These are phyloP conservation scores for Taiwanofungus camphoratus DNA, from an alignment of 1,284 basidiomycete species.

Conservation along the genomic window DNA sequence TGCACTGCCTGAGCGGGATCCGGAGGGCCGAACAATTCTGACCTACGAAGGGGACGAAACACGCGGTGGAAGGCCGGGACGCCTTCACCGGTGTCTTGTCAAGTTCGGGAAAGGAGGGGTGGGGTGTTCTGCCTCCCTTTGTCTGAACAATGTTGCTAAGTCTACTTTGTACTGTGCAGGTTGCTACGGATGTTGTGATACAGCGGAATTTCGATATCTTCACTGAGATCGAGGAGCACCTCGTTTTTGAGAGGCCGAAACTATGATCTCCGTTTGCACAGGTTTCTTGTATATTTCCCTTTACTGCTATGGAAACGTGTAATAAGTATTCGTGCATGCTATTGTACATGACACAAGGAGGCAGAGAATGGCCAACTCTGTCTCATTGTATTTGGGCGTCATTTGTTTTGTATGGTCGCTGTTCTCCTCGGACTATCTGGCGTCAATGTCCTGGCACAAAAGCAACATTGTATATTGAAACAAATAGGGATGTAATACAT, in stretches of 20 bases:
- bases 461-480: not conserved
- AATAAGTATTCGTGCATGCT: no score
- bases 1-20: slow-evolving; percentile 31
- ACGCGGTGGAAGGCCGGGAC: slow-evolving; percentile 51
- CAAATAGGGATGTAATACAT: not conserved
- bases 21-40: slow-evolving; percentile 41
- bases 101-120: slow-evolving; percentile 43
- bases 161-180: slow-evolving; percentile 27
- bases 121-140: slow-evolving; percentile 18
- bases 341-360: no score
- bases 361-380: no score
- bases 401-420: no score
- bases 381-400: no score
- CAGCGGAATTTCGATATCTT: slow-evolving; percentile 58
- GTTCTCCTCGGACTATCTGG: no score
- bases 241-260: slow-evolving; percentile 9
- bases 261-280: no score
- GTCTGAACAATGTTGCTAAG: not conserved
- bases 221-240: slow-evolving; percentile 32
- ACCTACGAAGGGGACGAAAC: slow-evolving; percentile 67
- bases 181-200: slow-evolving; percentile 41
- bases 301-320: no score
- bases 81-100: slow-evolving; percentile 49
- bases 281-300: no score
- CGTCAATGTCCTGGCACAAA: not conserved